A percentile compares a stretch with the other conserved stretches of the same genome.
phyloP scores from a whole-genome alignment of 2,329 filamentous ascomycete genomes.

The Curvularia verruculosa region DNA sequence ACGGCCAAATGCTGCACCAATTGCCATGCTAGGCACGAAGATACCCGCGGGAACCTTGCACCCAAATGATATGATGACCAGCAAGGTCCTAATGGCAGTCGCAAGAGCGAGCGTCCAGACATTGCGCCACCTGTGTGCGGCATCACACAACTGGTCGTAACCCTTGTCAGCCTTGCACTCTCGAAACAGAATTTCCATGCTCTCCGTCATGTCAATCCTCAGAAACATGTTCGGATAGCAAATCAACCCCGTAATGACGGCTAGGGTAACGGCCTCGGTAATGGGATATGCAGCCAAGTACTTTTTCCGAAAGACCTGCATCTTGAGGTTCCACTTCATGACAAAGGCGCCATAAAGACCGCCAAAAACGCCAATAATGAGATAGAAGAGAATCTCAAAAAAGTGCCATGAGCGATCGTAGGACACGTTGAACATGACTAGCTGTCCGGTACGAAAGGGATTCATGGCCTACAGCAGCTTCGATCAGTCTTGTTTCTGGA shows the following conservation, averaged over 20 bases:
- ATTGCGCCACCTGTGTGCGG: slow-evolving; percentile 75
- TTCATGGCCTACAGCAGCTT: slow-evolving; percentile 74
- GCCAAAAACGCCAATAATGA: slow-evolving; percentile 89
- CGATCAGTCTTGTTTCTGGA: not conserved
- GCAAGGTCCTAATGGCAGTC: slow-evolving; percentile 77
- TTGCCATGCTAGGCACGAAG: slow-evolving; percentile 97
- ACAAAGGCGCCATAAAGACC: slow-evolving; percentile 95
- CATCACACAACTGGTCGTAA: slow-evolving; percentile 88
- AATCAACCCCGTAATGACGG: slow-evolving; percentile 83
- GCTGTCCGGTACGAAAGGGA: slow-evolving; percentile 91
- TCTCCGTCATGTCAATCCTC: slow-evolving; percentile 98
- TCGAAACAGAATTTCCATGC: slow-evolving; percentile 96
- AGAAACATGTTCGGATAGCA: slow-evolving; percentile 97
- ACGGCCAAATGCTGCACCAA: slow-evolving; percentile 91
- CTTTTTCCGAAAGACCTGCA: slow-evolving; percentile 91
- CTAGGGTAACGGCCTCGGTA: slow-evolving; percentile 82
- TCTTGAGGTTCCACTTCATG: slow-evolving; percentile 95
- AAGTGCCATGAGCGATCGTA: slow-evolving; percentile 98
- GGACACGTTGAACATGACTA: slow-evolving; percentile 98
- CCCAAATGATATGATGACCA: slow-evolving; percentile 95
- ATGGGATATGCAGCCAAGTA: slow-evolving; percentile 85
- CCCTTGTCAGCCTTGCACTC: slow-evolving; percentile 90
- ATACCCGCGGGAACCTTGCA: slow-evolving; percentile 98
- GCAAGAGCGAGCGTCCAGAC: slow-evolving; percentile 78
- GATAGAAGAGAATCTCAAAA: slow-evolving; percentile 92